These are phyloP conservation scores for Penicillium mononematosum DNA, from an alignment of 495 filamentous ascomycete species.

Conservation along the genomic window DNA sequence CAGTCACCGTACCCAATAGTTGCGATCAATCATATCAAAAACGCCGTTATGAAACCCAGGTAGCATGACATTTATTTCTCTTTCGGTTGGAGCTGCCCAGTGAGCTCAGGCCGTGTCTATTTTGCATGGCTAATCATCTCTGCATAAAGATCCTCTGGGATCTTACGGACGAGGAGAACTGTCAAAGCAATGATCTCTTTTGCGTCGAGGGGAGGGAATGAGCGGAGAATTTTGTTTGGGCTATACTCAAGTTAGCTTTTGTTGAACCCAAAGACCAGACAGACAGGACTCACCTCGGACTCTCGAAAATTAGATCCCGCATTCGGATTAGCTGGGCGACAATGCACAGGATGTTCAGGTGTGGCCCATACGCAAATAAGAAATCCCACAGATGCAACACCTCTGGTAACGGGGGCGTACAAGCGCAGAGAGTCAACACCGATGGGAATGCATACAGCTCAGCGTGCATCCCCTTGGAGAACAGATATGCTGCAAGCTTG, in stretches of 20 bases:
- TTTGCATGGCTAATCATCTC: slow-evolving; percentile 86
- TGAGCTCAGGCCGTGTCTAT: slow-evolving; percentile 34
- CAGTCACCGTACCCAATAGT: slow-evolving; percentile 6
- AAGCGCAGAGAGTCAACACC: slow-evolving; percentile 91
- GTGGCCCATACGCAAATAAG: slow-evolving; percentile 89
- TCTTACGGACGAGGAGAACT: slow-evolving; percentile 74
- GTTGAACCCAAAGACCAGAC: neutral
- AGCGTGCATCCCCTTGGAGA: slow-evolving; percentile 80
- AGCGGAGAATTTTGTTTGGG: slow-evolving; percentile 85
- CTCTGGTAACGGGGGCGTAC: slow-evolving; percentile 94
- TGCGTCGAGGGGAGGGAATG: slow-evolving; percentile 82
- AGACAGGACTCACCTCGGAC: slow-evolving; percentile 65
- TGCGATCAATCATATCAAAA: slow-evolving; percentile 15
- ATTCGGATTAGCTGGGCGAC: slow-evolving; percentile 93
- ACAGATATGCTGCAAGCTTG: slow-evolving; percentile 78
- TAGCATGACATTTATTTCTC: slow-evolving; percentile 3
- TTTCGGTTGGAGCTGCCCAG: neutral
- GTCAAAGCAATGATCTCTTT: slow-evolving; percentile 77
- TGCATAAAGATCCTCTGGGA: slow-evolving; percentile 84
- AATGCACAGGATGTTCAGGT: slow-evolving; percentile 94
- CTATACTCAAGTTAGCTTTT: slow-evolving; percentile 46
- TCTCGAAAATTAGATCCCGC: slow-evolving; percentile 75
- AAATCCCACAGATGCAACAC: slow-evolving; percentile 98
- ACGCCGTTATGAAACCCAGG: slow-evolving; percentile 21
- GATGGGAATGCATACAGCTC: slow-evolving; percentile 98